Evolutionary conservation across 192 early-diverging fungal genomes (phyloP).

Genomic region (Rhizophagus sp.): DNA sequence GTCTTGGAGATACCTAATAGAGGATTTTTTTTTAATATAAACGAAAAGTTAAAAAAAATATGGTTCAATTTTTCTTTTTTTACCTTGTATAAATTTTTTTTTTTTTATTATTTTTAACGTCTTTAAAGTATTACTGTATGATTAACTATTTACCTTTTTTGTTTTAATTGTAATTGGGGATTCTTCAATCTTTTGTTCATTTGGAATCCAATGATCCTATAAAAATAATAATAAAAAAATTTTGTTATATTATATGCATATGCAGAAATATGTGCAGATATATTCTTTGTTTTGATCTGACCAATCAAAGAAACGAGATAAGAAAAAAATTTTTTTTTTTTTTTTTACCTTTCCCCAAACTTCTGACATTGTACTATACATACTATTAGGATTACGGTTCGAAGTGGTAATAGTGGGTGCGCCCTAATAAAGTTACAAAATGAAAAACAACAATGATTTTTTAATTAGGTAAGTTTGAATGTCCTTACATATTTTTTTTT

Average conservation of each 20-base stretch:
- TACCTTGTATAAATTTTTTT: too few relatives aligned
- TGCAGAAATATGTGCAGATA: background rate
- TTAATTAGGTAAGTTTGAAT: background rate
- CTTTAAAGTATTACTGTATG: too few relatives aligned
- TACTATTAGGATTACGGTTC: background rate
- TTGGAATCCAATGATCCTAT: background rate
- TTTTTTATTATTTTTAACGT: too few relatives aligned
- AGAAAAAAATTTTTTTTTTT: background rate
- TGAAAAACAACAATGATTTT: background rate
- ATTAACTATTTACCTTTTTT: background rate
- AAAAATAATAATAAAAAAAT: background rate
- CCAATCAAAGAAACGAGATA: background rate
- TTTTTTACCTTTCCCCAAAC: background rate
- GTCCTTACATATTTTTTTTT: too few relatives aligned
- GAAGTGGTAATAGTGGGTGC: too few relatives aligned
- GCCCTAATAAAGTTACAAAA: background rate
- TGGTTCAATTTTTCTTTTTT: background rate
- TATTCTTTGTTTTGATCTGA: too few relatives aligned
- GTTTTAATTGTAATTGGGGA: background rate
- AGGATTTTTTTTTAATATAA: too few relatives aligned
- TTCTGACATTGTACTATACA: background rate
- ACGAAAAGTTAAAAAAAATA: background rate
- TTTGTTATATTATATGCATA: background rate
- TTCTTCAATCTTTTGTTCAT: background rate
- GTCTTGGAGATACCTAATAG: background rate